A percentile compares a stretch with the other conserved stretches of the same genome.
Conservation (phyloP, 176 grass and related monocot species). For the Paspalum notatum region DNA sequence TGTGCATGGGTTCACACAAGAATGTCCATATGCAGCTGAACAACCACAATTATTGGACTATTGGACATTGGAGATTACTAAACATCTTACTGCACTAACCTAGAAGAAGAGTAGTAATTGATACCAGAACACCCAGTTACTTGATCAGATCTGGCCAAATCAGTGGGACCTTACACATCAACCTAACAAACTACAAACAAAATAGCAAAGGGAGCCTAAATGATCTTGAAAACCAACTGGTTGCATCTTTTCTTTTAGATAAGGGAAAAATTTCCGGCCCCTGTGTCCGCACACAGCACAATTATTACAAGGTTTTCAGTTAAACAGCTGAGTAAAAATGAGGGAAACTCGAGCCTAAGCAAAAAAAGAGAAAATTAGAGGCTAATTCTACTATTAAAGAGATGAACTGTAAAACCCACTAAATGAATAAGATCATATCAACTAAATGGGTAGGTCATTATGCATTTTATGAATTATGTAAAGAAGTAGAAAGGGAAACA, state of each 20-base stretch:
- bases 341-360: too few species aligned
- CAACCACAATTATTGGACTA: neutral
- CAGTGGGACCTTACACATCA: neutral
- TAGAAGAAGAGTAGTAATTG: slow-evolving; percentile 15
- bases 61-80: slow-evolving; percentile 27
- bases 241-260: too few species aligned
- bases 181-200: neutral
- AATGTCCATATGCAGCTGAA: neutral
- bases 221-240: slow-evolving; percentile 5
- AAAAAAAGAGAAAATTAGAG: too few species aligned
- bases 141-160: neutral
- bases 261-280: too few species aligned
- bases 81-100: neutral
- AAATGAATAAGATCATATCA: neutral
- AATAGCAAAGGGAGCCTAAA: neutral
- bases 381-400: too few species aligned
- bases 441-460: neutral
- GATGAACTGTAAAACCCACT: slow-evolving; percentile 24
- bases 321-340: too few species aligned
- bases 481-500: slow-evolving; percentile 5
- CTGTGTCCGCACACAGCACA: too few species aligned
- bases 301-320: too few species aligned
- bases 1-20: neutral
- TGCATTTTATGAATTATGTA: neutral
- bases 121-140: slow-evolving; percentile 14